phyloP scores from a whole-genome alignment of 2,329 filamentous ascomycete genomes.

The Fusarium chlamydosporum region DNA sequence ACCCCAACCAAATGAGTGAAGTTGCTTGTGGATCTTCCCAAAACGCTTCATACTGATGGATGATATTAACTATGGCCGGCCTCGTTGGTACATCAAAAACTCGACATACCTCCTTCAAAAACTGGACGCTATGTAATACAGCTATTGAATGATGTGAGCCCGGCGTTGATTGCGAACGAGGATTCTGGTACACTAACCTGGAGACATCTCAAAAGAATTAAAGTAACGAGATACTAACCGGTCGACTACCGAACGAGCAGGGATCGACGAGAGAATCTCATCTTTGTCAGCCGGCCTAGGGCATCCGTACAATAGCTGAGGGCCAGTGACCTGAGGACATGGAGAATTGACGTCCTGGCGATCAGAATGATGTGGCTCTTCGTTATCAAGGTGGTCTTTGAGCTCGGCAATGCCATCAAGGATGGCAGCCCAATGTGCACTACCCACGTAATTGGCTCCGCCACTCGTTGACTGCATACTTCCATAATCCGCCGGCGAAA shows the following conservation, averaged over 20 bases:
- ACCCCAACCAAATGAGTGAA: slow-evolving; percentile 62
- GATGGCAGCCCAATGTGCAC: slow-evolving; percentile 59
- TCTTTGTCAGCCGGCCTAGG: slow-evolving; percentile 44
- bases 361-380: slow-evolving; percentile 33
- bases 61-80: no score
- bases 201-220: slow-evolving; percentile 52
- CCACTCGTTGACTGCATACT: slow-evolving; percentile 50
- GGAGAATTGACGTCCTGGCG: background rate
- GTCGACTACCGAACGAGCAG: slow-evolving; percentile 53
- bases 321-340: slow-evolving; percentile 9
- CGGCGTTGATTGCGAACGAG: no score
- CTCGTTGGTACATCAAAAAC: no score
- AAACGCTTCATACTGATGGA: slow-evolving; percentile 59
- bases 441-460: slow-evolving; percentile 54
- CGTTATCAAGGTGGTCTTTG: slow-evolving; percentile 54
- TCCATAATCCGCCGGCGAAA: slow-evolving; percentile 48
- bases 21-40: slow-evolving; percentile 57
- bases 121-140: slow-evolving; percentile 14
- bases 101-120: slow-evolving; percentile 16
- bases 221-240: slow-evolving; percentile 57
- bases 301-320: slow-evolving; percentile 54
- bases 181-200: slow-evolving; percentile 1
- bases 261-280: slow-evolving; percentile 55
- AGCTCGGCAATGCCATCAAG: slow-evolving; percentile 59
- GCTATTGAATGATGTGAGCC: background rate